These are phyloP conservation scores for Hericium erinaceus DNA, from an alignment of 768 basidiomycete species.

Conservation along the genomic window DNA sequence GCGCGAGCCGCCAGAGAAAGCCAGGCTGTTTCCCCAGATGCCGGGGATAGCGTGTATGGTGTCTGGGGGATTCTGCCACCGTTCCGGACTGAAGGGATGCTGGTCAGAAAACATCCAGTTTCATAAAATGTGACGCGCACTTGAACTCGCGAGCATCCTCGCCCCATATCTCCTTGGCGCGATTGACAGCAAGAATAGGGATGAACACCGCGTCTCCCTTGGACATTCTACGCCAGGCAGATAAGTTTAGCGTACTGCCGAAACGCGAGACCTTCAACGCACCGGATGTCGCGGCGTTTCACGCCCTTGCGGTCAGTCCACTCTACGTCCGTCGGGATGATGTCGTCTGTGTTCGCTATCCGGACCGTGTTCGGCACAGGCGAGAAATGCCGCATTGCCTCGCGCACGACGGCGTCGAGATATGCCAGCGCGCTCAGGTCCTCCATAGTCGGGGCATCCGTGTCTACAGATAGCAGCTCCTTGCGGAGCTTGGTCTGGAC, in stretches of 20 bases:
- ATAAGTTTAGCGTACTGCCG: neutral
- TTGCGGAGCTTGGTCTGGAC: constrained; percentile 25
- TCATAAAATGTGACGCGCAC: neutral
- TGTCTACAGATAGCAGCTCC: constrained; percentile 19
- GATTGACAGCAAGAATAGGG: constrained; percentile 23
- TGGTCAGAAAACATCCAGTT: neutral
- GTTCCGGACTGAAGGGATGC: constrained; percentile 17
- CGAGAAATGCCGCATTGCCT: constrained; percentile 20
- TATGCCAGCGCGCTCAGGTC: constrained; percentile 18
- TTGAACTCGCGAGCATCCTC: constrained; percentile 29
- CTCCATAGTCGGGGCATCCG: constrained; percentile 19
- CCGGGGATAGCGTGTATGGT: constrained; percentile 15
- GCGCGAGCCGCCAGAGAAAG: constrained; percentile 21
- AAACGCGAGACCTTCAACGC: neutral
- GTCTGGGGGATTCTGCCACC: constrained; percentile 15
- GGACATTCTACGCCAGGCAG: constrained; percentile 6
- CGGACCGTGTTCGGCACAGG: constrained; percentile 18
- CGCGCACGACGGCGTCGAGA: constrained; percentile 24
- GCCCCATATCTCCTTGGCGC: constrained; percentile 25
- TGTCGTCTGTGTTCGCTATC: constrained; percentile 18
- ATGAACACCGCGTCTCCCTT: constrained; percentile 22
- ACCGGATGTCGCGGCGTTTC: constrained; percentile 9
- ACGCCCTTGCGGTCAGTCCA: constrained; percentile 13
- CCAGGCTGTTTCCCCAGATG: constrained; percentile 16
- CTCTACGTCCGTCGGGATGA: constrained; percentile 20